A percentile compares a stretch with the other conserved stretches of the same genome.
Conservation (phyloP, 257 asterid species). For the Paraleonurus japonicus region DNA sequence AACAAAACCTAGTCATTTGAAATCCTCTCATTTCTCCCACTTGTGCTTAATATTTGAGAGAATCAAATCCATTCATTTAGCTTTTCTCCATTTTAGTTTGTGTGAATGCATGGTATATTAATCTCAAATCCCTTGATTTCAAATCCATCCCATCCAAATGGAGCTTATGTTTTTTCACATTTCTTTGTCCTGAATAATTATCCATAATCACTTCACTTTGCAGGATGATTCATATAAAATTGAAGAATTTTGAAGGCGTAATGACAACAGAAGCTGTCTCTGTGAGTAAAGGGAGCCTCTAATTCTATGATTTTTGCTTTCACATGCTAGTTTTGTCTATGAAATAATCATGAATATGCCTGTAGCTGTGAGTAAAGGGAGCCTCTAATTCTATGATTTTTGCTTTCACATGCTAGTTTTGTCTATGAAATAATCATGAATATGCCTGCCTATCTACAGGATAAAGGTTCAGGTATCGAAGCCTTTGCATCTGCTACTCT, state of each 20-base stretch:
- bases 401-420: neutral
- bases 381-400: neutral
- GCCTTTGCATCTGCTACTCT: slow-evolving; percentile 42
- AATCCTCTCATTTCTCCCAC: no score
- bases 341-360: no score
- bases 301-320: neutral
- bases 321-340: neutral
- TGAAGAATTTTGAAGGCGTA: slow-evolving; percentile 57
- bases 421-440: neutral
- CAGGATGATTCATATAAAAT: slow-evolving; percentile 54
- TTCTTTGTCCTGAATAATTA: neutral
- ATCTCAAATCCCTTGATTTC: no score
- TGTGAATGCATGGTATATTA: no score
- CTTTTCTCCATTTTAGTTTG: no score
- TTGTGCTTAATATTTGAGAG: no score
- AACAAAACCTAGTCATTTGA: no score
- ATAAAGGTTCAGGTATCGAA: slow-evolving; percentile 47
- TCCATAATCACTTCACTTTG: neutral
- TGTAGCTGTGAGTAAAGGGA: slow-evolving; percentile 34
- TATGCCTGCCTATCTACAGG: slow-evolving; percentile 31
- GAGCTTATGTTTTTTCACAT: neutral
- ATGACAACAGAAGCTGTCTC: slow-evolving; percentile 38
- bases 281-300: slow-evolving; percentile 30
- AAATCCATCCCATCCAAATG: no score
- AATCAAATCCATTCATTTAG: no score